These are phyloP conservation scores for Chiua virens DNA, from an alignment of 768 basidiomycete species.

Conservation along the genomic window DNA sequence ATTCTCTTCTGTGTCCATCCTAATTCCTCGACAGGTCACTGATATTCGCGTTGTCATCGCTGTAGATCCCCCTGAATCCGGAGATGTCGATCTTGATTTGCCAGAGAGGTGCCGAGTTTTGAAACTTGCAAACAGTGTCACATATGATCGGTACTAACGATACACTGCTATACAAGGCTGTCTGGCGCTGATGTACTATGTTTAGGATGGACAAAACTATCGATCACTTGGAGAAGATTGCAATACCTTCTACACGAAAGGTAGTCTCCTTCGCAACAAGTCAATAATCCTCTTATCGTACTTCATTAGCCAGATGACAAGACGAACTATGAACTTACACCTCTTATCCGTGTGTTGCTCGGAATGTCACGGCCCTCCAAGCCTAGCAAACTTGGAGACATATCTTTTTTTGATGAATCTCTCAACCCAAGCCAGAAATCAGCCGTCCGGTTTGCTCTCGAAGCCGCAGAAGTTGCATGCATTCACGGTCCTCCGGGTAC, in stretches of 20 bases:
- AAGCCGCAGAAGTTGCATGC: slow-evolving; percentile 79
- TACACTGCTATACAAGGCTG: not conserved
- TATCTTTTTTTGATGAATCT: slow-evolving; percentile 70
- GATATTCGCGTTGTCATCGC: slow-evolving; percentile 82
- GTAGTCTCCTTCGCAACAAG: slow-evolving; percentile 1
- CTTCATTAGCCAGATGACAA: slow-evolving; percentile 39
- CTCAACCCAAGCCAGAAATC: slow-evolving; percentile 84
- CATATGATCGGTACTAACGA: slow-evolving; percentile 77
- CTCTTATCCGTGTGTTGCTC: slow-evolving; percentile 68
- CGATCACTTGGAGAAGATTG: slow-evolving; percentile 56
- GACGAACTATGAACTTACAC: slow-evolving; percentile 42
- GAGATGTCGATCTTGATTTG: slow-evolving; percentile 67
- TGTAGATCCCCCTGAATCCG: slow-evolving; percentile 60
- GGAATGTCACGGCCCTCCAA: slow-evolving; percentile 56
- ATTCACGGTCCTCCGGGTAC: slow-evolving; percentile 97
- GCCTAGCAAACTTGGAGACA: slow-evolving; percentile 32
- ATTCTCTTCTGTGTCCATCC: not conserved
- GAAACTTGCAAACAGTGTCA: slow-evolving; percentile 90
- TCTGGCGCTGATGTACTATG: not conserved
- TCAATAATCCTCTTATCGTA: not conserved
- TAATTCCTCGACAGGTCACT: slow-evolving; percentile 53
- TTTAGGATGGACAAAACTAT: slow-evolving; percentile 85
- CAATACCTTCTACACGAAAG: slow-evolving; percentile 27
- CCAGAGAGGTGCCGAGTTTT: slow-evolving; percentile 84
- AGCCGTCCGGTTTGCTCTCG: slow-evolving; percentile 82